A percentile compares a stretch with the other conserved stretches of the same genome.
Conservation (phyloP, 345 rosid genomes). For the Sonneratia caseolaris region DNA sequence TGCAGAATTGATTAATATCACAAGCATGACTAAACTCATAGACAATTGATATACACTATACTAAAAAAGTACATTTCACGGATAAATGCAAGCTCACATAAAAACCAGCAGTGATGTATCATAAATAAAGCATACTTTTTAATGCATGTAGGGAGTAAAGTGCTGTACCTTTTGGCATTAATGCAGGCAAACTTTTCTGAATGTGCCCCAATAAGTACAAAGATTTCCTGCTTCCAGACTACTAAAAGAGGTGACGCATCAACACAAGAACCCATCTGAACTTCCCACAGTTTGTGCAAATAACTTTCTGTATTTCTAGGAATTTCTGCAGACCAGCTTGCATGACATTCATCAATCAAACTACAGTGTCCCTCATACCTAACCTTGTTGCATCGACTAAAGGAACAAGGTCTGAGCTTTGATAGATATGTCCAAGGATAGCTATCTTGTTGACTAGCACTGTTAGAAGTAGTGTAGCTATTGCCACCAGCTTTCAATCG, state of each 20-base stretch:
- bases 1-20: background rate
- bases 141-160: background rate
- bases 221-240: conserved; percentile 42
- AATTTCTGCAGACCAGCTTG: conserved; percentile 29
- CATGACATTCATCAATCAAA: conserved; percentile 17
- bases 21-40: background rate
- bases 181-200: conserved; percentile 58
- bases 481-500: conserved; percentile 37
- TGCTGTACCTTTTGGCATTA: conserved; percentile 57
- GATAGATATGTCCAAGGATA: conserved; percentile 32
- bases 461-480: conserved; percentile 12
- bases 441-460: conserved; percentile 13
- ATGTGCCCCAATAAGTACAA: conserved; percentile 86
- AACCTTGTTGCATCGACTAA: conserved; percentile 73
- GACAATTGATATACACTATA: background rate
- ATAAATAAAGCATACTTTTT: background rate
- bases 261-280: conserved; percentile 80
- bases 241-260: conserved; percentile 87
- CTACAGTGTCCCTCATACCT: conserved; percentile 23
- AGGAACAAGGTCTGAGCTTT: conserved; percentile 35
- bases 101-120: background rate
- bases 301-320: conserved; percentile 30
- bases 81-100: background rate
- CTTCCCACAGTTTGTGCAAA: conserved; percentile 70
- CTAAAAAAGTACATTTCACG: background rate